Evolutionary conservation across 306 rosid species (phyloP), one percentile per base, ranked within the genome.

Genomic region (Cicer judaicum): DNA sequence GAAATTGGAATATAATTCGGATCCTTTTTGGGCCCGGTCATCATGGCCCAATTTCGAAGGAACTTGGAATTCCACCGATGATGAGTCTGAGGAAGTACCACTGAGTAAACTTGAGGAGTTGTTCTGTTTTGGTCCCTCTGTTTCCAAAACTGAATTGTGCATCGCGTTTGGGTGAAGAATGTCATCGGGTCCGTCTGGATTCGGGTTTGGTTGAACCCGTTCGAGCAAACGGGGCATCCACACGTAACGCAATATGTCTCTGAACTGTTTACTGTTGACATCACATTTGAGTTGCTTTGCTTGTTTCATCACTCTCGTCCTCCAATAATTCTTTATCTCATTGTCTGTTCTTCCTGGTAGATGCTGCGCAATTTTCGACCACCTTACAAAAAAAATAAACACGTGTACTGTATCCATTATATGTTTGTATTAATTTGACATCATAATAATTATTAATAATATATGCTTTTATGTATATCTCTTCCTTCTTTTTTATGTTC

Each of bases 261-360:
- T 89, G 83, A 93, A 93, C 59, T 87, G 91, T 73, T 90, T 82
- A 86, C 96, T 90, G 80, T 90, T 93, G 6, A 90, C 98, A 78
- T 93, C 98, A 24, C 98, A 93, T 73, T 87, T 93, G 36, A 93
- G 93, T 65, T 92, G 98, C 83, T 90, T 92, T 6, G 98, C 98
- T 21, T 90, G 98, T 19, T 90, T 92, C 19, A 90, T 87, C 12
- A 92, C 98, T 10, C 98, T 85, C 1, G 95, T 92, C 64, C 98
- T 80, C 98, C 98, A 92, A 21, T 92, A 90, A 53, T 92, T 92
- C 47, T 92, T 92, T 0, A 92, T 92, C 80, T 92, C 98, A 2
- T 92, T 92, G 41, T 92, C 98, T 0, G 98, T 92, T 68, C 98
- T 69, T 49, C 98, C 98, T 0, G 98, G 98, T 60, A 92, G 70